A percentile compares a stretch with the other conserved stretches of the same genome.
Conservation (phyloP, 2,329 filamentous ascomycete genomes). For the Diaporthe ampelina region DNA sequence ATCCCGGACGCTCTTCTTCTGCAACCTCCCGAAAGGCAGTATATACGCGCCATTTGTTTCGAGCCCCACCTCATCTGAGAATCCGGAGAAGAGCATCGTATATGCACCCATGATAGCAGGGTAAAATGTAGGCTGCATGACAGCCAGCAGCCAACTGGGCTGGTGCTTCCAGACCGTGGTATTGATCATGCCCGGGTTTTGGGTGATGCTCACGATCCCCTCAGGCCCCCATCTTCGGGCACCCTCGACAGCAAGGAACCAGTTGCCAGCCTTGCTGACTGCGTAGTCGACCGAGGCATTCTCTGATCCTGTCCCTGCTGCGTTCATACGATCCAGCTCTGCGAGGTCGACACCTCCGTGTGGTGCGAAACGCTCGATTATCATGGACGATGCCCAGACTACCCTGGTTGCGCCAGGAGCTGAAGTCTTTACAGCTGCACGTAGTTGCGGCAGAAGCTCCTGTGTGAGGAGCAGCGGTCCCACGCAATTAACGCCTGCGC, state of each 20-base stretch:
- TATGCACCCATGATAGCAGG: constrained; percentile 34
- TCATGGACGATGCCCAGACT: constrained; percentile 48
- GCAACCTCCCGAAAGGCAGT: constrained; percentile 38
- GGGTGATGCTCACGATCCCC: constrained; percentile 37
- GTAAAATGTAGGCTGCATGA: constrained; percentile 35
- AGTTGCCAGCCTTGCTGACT: constrained; percentile 39
- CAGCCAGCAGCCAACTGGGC: constrained; percentile 31
- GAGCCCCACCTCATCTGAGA: constrained; percentile 31
- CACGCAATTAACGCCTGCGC: constrained; percentile 50
- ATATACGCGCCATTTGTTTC: constrained; percentile 38
- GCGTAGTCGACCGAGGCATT: constrained; percentile 35
- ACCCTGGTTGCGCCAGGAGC: constrained; percentile 47
- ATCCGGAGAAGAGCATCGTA: constrained; percentile 38
- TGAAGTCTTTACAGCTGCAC: constrained; percentile 44
- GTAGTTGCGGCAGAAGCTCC: constrained; percentile 52
- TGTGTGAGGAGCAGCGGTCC: constrained; percentile 52
- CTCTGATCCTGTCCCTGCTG: constrained; percentile 29
- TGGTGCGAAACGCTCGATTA: constrained; percentile 38
- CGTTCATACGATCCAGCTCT: constrained; percentile 34
- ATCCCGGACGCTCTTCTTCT: constrained; percentile 33
- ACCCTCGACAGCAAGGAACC: constrained; percentile 37
- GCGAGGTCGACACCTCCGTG: constrained; percentile 32
- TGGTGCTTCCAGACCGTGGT: constrained; percentile 39
- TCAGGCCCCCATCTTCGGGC: constrained; percentile 36
- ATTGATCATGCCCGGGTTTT: constrained; percentile 41